Conservation (phyloP, 1,284 basidiomycete genomes). For the Wallemia ichthyophaga region DNA sequence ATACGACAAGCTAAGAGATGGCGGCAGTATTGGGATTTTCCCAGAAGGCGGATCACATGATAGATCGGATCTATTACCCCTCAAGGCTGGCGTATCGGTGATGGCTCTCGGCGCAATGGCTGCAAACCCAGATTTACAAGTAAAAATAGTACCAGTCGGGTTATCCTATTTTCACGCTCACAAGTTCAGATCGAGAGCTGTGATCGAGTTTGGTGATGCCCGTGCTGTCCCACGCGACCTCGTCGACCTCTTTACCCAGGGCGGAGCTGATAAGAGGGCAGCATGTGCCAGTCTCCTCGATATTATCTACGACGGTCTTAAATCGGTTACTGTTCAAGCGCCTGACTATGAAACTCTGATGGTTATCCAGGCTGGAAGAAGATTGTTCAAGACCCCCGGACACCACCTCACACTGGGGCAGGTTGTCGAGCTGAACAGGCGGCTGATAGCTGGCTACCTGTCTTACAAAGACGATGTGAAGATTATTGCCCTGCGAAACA, state of each 20-base stretch:
- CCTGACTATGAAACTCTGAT: slow-evolving; percentile 96
- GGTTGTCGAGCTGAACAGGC: slow-evolving; percentile 85
- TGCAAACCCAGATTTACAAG: slow-evolving; percentile 49
- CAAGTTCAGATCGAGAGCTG: slow-evolving; percentile 74
- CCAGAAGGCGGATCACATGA: slow-evolving; percentile 95
- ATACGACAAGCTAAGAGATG: slow-evolving; percentile 57
- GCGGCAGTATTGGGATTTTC: slow-evolving; percentile 79
- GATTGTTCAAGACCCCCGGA: slow-evolving; percentile 80
- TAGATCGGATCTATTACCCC: slow-evolving; percentile 67
- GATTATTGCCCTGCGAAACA: slow-evolving; percentile 45
- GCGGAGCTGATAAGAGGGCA: slow-evolving; percentile 62
- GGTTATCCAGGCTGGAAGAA: slow-evolving; percentile 87
- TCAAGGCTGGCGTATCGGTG: slow-evolving; percentile 83
- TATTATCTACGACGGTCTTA: slow-evolving; percentile 77
- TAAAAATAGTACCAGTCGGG: slow-evolving; percentile 81
- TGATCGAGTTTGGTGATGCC: slow-evolving; percentile 83
- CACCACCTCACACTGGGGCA: slow-evolving; percentile 82
- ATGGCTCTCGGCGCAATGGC: slow-evolving; percentile 98
- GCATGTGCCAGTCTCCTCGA: slow-evolving; percentile 73
- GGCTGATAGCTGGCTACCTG: slow-evolving; percentile 69
- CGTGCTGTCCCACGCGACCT: slow-evolving; percentile 61
- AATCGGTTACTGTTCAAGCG: slow-evolving; percentile 82
- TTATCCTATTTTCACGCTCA: slow-evolving; percentile 87
- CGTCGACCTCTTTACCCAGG: slow-evolving; percentile 67
- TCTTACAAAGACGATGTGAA: slow-evolving; percentile 83